A percentile compares a stretch with the other conserved stretches of the same genome.
These are phyloP conservation scores for Kodamaea lidongshanica DNA, from an alignment of 805 yeast genomes.

Conservation along the genomic window DNA sequence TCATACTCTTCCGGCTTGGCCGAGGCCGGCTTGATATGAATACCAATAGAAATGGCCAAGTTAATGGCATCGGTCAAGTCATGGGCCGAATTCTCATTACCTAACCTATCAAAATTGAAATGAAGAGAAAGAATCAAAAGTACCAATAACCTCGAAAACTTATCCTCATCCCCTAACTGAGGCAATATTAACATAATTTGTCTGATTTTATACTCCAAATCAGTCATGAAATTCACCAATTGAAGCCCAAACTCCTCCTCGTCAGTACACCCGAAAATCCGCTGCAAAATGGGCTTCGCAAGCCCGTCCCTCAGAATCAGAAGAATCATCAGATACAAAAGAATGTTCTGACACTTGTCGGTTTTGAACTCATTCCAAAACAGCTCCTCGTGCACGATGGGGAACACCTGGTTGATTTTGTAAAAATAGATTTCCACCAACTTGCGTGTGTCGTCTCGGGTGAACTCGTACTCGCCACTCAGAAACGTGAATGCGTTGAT, in stretches of 20 bases:
- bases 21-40: slow-evolving; percentile 20
- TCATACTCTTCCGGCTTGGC: slow-evolving; percentile 4
- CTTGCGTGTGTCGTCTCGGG: slow-evolving; percentile 14
- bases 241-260: slow-evolving; percentile 8
- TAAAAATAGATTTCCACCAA: slow-evolving; percentile 25
- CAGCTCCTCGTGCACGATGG: slow-evolving; percentile 21
- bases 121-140: slow-evolving; percentile 21
- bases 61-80: slow-evolving; percentile 27
- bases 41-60: slow-evolving; percentile 19
- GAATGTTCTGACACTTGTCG: slow-evolving; percentile 15
- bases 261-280: slow-evolving; percentile 13
- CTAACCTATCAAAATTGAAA: slow-evolving; percentile 20
- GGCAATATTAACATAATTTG: slow-evolving; percentile 24
- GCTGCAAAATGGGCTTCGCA: slow-evolving; percentile 20
- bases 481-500: slow-evolving; percentile 29
- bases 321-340: slow-evolving; percentile 24
- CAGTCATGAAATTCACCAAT: slow-evolving; percentile 15
- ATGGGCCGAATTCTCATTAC: slow-evolving; percentile 26
- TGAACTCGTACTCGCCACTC: slow-evolving; percentile 18
- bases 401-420: slow-evolving; percentile 29
- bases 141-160: slow-evolving; percentile 18
- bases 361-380: slow-evolving; percentile 25
- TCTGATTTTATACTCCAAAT: slow-evolving; percentile 28
- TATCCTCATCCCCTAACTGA: slow-evolving; percentile 29
- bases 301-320: slow-evolving; percentile 22